Percentiles rank a stretch among this genome's conserved stretches.
Evolutionary conservation across 2,329 filamentous ascomycete genomes (phyloP).

Genomic region (Fusarium sp.): DNA sequence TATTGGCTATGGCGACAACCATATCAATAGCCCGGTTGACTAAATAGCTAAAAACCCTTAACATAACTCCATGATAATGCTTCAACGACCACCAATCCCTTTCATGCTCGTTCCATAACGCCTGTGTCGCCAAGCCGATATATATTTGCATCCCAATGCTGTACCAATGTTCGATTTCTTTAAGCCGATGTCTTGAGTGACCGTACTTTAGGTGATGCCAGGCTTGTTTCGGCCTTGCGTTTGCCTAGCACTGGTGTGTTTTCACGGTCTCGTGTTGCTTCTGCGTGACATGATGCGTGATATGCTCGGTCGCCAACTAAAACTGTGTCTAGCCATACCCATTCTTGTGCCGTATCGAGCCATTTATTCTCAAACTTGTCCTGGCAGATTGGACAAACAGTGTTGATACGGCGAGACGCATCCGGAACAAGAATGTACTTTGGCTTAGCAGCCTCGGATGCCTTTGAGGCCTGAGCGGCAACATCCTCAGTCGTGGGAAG

Average conservation of each 20-base stretch:
- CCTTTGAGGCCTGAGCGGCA: constrained; percentile 49
- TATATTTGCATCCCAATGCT: neutral
- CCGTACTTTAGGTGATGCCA: constrained; percentile 50
- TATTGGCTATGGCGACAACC: neutral
- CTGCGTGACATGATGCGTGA: constrained; percentile 88
- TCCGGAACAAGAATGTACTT: constrained; percentile 87
- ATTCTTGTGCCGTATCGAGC: constrained; percentile 93
- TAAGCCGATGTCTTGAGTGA: constrained; percentile 49
- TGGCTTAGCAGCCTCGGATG: constrained; percentile 56
- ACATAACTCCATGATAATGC: constrained; percentile 33
- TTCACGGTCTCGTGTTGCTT: constrained; percentile 75
- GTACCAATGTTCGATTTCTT: neutral
- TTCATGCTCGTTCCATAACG: constrained; percentile 33
- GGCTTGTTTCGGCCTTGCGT: constrained; percentile 74
- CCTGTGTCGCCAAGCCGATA: constrained; percentile 17
- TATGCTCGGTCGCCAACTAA: constrained; percentile 82
- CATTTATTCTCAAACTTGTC: constrained; percentile 93
- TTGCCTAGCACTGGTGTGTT: constrained; percentile 71
- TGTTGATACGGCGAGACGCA: constrained; percentile 76
- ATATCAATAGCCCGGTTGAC: neutral
- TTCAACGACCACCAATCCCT: constrained; percentile 10
- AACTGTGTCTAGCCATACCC: constrained; percentile 93
- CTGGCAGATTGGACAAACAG: constrained; percentile 91
- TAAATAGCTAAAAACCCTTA: constrained; percentile 7
- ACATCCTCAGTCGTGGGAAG: constrained; percentile 47